These are phyloP conservation scores for Podaxis sp. DNA, from an alignment of 768 basidiomycete species.

Conservation along the genomic window DNA sequence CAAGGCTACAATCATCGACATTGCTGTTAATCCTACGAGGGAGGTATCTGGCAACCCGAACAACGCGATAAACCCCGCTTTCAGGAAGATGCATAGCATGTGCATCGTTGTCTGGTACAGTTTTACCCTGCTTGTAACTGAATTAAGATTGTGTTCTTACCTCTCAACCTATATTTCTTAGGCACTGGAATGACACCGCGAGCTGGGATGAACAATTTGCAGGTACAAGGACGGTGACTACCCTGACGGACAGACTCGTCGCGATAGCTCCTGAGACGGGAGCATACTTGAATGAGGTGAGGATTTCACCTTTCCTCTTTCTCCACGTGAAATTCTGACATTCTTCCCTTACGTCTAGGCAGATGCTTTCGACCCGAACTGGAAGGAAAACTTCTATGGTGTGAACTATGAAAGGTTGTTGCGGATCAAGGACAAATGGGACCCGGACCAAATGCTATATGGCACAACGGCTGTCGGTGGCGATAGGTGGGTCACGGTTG, in stretches of 20 bases:
- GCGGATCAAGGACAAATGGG: slow-evolving; percentile 18
- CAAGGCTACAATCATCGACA: slow-evolving; percentile 16
- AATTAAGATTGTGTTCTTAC: background rate
- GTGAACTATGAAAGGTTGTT: slow-evolving; percentile 18
- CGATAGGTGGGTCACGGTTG: slow-evolving; percentile 15
- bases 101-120: slow-evolving; percentile 15
- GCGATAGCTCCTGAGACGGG: slow-evolving; percentile 19
- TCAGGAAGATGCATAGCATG: slow-evolving; percentile 18
- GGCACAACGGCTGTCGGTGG: slow-evolving; percentile 21
- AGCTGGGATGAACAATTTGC: slow-evolving; percentile 16
- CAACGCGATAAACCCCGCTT: slow-evolving; percentile 21
- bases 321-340: background rate
- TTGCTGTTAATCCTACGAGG: slow-evolving; percentile 20
- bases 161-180: background rate
- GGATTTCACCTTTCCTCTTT: background rate
- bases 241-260: slow-evolving; percentile 13
- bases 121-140: background rate
- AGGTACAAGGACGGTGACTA: slow-evolving; percentile 12
- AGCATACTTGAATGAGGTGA: slow-evolving; percentile 22
- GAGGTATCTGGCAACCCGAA: slow-evolving; percentile 13
- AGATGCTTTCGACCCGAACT: slow-evolving; percentile 20
- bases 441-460: slow-evolving; percentile 19
- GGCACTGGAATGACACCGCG: slow-evolving; percentile 18
- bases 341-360: slow-evolving; percentile 8
- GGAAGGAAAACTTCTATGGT: slow-evolving; percentile 20